A percentile compares a stretch with the other conserved stretches of the same genome.
Evolutionary conservation across 345 rosid genomes (phyloP).

Genomic region (Bruguiera gymnorhiza): DNA sequence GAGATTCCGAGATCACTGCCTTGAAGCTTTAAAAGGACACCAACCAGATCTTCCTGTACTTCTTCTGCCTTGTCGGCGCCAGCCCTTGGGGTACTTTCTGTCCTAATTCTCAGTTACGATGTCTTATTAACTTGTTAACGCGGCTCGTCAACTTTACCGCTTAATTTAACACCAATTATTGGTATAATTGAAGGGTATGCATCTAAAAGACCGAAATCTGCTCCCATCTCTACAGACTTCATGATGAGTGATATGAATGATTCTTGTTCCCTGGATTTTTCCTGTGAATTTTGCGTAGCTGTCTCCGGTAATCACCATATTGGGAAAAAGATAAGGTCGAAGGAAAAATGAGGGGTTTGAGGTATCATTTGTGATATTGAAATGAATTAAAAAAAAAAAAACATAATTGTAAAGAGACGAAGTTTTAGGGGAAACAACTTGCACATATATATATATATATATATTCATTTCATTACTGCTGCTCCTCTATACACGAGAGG

Average conservation of each 20-base stretch:
- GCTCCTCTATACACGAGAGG: too few relatives aligned
- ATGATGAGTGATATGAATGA: background rate
- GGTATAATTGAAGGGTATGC: background rate
- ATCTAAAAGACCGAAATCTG: background rate
- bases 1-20: background rate
- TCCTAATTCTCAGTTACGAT: background rate
- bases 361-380: too few relatives aligned
- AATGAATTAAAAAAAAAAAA: too few relatives aligned
- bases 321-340: background rate
- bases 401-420: too few relatives aligned
- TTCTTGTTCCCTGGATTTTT: background rate
- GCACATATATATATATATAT: too few relatives aligned
- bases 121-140: background rate
- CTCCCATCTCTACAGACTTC: background rate
- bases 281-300: background rate
- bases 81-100: background rate
- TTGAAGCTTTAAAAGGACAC: background rate
- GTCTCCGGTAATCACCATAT: background rate
- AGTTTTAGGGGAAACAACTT: too few relatives aligned
- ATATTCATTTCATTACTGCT: too few relatives aligned
- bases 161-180: background rate
- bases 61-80: background rate
- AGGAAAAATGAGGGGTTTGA: too few relatives aligned
- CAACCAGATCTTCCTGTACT: background rate
- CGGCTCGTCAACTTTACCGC: background rate